A percentile compares a stretch with the other conserved stretches of the same genome.
These are phyloP conservation scores for Pseudognaphalium luteoalbum DNA, from an alignment of 129 eudicot species.

Conservation along the genomic window DNA sequence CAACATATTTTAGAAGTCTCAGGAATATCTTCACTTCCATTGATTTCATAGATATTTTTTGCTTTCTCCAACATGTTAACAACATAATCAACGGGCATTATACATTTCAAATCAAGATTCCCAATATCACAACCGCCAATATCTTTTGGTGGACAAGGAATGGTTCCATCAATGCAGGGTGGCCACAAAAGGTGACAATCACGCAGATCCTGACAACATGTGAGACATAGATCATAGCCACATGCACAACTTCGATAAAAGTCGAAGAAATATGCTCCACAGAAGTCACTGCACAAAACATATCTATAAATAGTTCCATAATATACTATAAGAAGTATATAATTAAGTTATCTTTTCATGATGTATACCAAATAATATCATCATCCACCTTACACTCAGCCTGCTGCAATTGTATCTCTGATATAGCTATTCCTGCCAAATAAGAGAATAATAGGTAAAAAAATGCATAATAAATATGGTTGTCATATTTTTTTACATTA, in stretches of 20 bases:
- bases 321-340: accelerated
- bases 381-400: background rate
- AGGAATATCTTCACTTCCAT: background rate
- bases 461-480: background rate
- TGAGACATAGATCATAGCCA: background rate
- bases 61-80: background rate
- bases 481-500: background rate
- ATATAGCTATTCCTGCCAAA: background rate
- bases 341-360: background rate
- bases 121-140: background rate
- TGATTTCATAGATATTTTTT: background rate
- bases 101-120: background rate
- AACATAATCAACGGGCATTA: background rate
- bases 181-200: background rate
- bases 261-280: conserved; percentile 1
- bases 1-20: background rate
- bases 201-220: background rate
- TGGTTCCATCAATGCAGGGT: background rate
- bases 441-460: background rate
- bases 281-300: background rate
- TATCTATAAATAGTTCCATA: background rate
- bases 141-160: conserved; percentile 3
- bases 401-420: background rate
- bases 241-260: background rate
- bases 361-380: background rate